Conservation (phyloP, 2,329 filamentous ascomycete genomes). For the Polychaeton citri region DNA sequence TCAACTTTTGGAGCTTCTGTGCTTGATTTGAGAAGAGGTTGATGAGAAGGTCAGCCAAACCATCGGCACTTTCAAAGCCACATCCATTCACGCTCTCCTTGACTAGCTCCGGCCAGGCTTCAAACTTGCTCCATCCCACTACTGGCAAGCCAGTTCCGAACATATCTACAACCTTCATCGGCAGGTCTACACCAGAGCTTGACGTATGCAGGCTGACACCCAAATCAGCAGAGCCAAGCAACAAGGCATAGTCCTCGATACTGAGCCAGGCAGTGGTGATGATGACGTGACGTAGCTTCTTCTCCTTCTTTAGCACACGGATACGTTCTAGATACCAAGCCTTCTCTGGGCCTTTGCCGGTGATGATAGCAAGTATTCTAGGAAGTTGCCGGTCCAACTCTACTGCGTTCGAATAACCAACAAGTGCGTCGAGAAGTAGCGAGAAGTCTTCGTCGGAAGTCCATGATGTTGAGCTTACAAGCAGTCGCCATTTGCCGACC, state of each 20-base stretch:
- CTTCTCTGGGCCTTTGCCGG: slow-evolving; percentile 81
- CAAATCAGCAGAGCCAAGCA: slow-evolving; percentile 76
- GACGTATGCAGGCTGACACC: slow-evolving; percentile 88
- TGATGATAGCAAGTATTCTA: slow-evolving; percentile 74
- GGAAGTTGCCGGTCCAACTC: slow-evolving; percentile 38
- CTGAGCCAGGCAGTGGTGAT: slow-evolving; percentile 77
- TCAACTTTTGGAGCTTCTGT: slow-evolving; percentile 51
- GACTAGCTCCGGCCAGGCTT: slow-evolving; percentile 84
- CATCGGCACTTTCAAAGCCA: slow-evolving; percentile 61
- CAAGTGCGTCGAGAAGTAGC: slow-evolving; percentile 69
- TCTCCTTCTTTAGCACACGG: slow-evolving; percentile 42
- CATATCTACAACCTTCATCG: slow-evolving; percentile 99
- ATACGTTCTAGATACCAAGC: slow-evolving; percentile 59
- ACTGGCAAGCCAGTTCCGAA: slow-evolving; percentile 90
- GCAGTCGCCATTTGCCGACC: slow-evolving; percentile 42
- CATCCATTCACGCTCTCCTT: slow-evolving; percentile 73
- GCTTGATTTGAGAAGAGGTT: slow-evolving; percentile 47
- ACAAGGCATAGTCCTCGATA: slow-evolving; percentile 66
- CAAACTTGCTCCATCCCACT: slow-evolving; percentile 70
- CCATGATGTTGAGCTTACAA: slow-evolving; percentile 95
- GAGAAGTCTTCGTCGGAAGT: slow-evolving; percentile 93
- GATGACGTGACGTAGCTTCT: slow-evolving; percentile 54
- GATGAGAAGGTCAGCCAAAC: slow-evolving; percentile 50
- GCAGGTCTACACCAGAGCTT: slow-evolving; percentile 85
- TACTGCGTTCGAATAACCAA: slow-evolving; percentile 50